Percentiles rank a stretch among this genome's conserved stretches.
Conservation (phyloP, 2,329 filamentous ascomycete genomes). For the Mycocentrospora acerina region DNA sequence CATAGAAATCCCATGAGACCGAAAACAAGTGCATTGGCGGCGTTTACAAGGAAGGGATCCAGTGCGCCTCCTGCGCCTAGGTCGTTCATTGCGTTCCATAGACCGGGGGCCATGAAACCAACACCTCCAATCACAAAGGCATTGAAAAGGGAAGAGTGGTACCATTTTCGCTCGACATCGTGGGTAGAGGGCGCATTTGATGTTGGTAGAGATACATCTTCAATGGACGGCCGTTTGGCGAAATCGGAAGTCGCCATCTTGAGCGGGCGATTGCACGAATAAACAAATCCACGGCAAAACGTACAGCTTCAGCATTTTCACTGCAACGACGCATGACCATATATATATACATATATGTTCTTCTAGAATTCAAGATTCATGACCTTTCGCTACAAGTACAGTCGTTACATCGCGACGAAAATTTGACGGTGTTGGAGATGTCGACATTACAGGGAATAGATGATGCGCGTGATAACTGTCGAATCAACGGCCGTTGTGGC, state of each 20-base stretch:
- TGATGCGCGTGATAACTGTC: constrained; percentile 1
- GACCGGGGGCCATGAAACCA: constrained; percentile 53
- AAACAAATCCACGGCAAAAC: neutral
- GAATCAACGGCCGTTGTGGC: neutral
- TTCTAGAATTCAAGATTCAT: neutral
- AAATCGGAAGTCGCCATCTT: constrained; percentile 9
- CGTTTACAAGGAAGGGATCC: constrained; percentile 55
- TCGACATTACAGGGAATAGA: constrained; percentile 15
- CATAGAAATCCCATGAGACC: constrained; percentile 51
- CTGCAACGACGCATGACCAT: neutral
- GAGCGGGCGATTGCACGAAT: neutral
- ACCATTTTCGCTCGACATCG: constrained; percentile 43
- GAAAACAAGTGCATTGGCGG: constrained; percentile 55
- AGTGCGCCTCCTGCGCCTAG: constrained; percentile 57
- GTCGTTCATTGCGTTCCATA: constrained; percentile 60
- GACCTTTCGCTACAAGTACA: constrained; percentile 8
- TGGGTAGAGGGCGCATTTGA: constrained; percentile 8
- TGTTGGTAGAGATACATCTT: constrained; percentile 10
- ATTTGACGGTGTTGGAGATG: constrained; percentile 7
- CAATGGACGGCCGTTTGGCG: constrained; percentile 11
- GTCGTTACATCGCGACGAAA: constrained; percentile 10
- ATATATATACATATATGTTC: neutral
- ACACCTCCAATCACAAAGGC: constrained; percentile 56
- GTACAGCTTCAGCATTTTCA: too few relatives aligned
- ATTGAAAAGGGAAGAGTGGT: constrained; percentile 56